phyloP scores from a whole-genome alignment of 2,329 filamentous ascomycete genomes.

The Aspergillus persii region DNA sequence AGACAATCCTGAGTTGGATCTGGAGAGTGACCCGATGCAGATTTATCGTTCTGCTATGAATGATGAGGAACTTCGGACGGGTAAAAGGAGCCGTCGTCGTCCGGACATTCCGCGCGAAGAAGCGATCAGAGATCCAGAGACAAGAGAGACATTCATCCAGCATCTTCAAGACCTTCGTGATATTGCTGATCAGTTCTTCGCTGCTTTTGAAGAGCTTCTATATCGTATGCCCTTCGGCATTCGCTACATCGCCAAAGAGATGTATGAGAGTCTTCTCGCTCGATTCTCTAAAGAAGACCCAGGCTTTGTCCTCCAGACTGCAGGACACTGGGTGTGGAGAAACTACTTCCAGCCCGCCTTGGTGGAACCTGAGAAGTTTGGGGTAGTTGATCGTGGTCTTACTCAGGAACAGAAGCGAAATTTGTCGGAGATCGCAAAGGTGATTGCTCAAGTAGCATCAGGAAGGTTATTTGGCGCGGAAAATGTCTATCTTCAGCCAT shows the following conservation, averaged over 20 bases:
- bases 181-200: slow-evolving; percentile 87
- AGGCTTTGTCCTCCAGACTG: slow-evolving; percentile 74
- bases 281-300: slow-evolving; percentile 79
- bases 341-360: slow-evolving; percentile 90
- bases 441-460: slow-evolving; percentile 83
- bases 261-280: slow-evolving; percentile 72
- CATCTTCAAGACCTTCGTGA: slow-evolving; percentile 91
- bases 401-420: slow-evolving; percentile 93
- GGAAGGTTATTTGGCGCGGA: slow-evolving; percentile 89
- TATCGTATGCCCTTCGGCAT: slow-evolving; percentile 91
- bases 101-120: slow-evolving; percentile 85
- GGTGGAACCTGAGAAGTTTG: slow-evolving; percentile 85
- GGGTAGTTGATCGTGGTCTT: slow-evolving; percentile 84
- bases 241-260: slow-evolving; percentile 81
- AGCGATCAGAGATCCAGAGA: slow-evolving; percentile 94
- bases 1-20: slow-evolving; percentile 82
- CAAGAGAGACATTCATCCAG: slow-evolving; percentile 86
- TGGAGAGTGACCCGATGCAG: slow-evolving; percentile 96
- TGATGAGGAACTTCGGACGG: slow-evolving; percentile 93
- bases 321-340: slow-evolving; percentile 90
- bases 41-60: slow-evolving; percentile 96
- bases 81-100: slow-evolving; percentile 74
- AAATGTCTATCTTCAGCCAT: slow-evolving; percentile 90
- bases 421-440: slow-evolving; percentile 83
- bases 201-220: slow-evolving; percentile 75